Evolutionary conservation across 345 rosid species (phyloP).

Genomic region (Gossypium sturtianum): DNA sequence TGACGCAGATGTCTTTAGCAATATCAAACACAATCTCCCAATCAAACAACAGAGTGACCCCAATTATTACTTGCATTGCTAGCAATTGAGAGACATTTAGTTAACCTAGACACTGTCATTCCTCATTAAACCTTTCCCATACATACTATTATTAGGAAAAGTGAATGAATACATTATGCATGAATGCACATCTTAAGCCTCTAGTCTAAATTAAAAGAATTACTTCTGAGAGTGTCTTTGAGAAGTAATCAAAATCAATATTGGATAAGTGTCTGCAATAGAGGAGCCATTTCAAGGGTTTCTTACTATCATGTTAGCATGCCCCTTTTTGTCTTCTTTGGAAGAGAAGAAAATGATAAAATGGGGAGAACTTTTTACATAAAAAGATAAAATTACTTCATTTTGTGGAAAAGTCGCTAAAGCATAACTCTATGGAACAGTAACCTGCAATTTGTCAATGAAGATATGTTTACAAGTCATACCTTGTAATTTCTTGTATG

Average conservation of each 20-base stretch:
- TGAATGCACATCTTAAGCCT: neutral
- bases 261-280: neutral
- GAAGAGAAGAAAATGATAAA: neutral
- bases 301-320: neutral
- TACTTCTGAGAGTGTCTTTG: neutral
- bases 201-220: neutral
- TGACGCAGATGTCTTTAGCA: neutral
- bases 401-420: neutral
- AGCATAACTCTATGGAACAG: neutral
- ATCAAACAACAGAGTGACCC: neutral
- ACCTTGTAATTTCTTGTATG: slow-evolving; percentile 81
- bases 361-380: neutral
- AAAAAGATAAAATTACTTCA: neutral
- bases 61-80: neutral
- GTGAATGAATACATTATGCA: neutral
- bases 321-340: neutral
- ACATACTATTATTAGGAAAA: neutral
- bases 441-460: neutral
- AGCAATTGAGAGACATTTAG: neutral
- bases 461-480: slow-evolving; percentile 6
- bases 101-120: neutral
- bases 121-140: neutral
- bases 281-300: neutral
- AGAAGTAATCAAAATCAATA: neutral
- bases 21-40: neutral